Base-by-base conservation (phyloP, 768 basidiomycete species). In the Kwoniella dendrophila region DNA sequence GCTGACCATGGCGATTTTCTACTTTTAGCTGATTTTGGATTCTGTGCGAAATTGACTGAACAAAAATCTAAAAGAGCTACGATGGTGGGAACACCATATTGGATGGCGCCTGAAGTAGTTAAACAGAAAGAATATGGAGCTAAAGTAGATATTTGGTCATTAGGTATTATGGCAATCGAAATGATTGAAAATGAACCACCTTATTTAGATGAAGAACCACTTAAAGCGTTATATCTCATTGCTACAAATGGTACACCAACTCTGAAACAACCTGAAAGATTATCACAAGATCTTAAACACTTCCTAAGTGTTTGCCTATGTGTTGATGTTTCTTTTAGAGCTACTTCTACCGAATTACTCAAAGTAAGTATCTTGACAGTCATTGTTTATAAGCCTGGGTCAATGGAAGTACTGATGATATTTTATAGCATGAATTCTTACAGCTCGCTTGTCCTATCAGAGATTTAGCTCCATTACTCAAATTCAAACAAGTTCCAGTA, bases 141-240 rank as follows among this genome's bases (percentile, higher is more conserved):
- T 14, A 97, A 97, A 77, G 94, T 97, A n/a, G 94, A 96, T 72
- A 92, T 97, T 60, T 96, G 94, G 93, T 90, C 88, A 77, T 81
- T 96, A 66, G 93, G 93, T 3, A 96, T 97, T 82, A 96, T 92
- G 89, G 78, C 77, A 82, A 82, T 76, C 64, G 92, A 96, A 81
- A 96, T 97, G 93, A 94, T 97, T 71, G 93, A 97, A 80, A 94
- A 93, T 57, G 94, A 96, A 78, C 93, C 93, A 0, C 93, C 93
- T 24, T 96, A 96, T 73, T 84, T 95, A 34, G 94, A 94, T 76
- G 93, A 96, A 82, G 95, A 95, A 80, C 93, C 94, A 0, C 83
- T 96, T 54, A 97, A 96, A 78, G 96, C 96, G 2, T 81, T 99
- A 44, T 99, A 98, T 79, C 86, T 99, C 49, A 99, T 99, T 71